Evolutionary conservation across 768 basidiomycete genomes (phyloP).

Genomic region (Erythrobasidium yunnanense): DNA sequence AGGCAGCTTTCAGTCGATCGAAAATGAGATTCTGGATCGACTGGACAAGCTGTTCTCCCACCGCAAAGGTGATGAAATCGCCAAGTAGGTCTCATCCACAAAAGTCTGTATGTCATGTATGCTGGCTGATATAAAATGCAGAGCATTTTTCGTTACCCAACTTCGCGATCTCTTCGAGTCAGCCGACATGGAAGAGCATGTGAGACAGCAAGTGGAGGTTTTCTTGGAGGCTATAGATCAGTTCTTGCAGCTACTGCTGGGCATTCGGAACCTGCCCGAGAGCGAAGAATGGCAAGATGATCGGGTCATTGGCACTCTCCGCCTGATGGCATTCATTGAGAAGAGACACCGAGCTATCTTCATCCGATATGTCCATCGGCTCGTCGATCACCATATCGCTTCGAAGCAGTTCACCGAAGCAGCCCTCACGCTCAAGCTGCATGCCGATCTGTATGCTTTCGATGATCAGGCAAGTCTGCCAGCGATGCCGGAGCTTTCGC

Average conservation of each 20-base stretch:
- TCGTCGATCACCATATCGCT: conserved; percentile 24
- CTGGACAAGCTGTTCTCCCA: conserved; percentile 82
- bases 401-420: conserved; percentile 87
- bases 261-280: conserved; percentile 75
- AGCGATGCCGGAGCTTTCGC: conserved; percentile 75
- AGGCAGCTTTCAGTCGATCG: conserved; percentile 74
- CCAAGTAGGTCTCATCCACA: conserved; percentile 30
- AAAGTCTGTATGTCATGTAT: no score
- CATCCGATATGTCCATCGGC: conserved; percentile 29
- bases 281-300: conserved; percentile 79
- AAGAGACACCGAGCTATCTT: conserved; percentile 23
- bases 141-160: conserved; percentile 84
- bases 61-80: conserved; percentile 50
- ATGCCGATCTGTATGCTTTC: conserved; percentile 89
- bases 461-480: conserved; percentile 66
- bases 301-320: conserved; percentile 76
- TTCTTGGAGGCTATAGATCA: conserved; percentile 84
- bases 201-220: conserved; percentile 62
- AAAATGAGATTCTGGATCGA: conserved; percentile 81
- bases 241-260: conserved; percentile 81
- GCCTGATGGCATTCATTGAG: conserved; percentile 33
- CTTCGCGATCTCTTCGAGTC: conserved; percentile 80
- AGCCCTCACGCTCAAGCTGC: conserved; percentile 80
- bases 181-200: conserved; percentile 63
- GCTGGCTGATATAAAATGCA: conserved; percentile 35